Conservation (phyloP, 805 yeast species). For the Wickerhamia fluorescens region DNA sequence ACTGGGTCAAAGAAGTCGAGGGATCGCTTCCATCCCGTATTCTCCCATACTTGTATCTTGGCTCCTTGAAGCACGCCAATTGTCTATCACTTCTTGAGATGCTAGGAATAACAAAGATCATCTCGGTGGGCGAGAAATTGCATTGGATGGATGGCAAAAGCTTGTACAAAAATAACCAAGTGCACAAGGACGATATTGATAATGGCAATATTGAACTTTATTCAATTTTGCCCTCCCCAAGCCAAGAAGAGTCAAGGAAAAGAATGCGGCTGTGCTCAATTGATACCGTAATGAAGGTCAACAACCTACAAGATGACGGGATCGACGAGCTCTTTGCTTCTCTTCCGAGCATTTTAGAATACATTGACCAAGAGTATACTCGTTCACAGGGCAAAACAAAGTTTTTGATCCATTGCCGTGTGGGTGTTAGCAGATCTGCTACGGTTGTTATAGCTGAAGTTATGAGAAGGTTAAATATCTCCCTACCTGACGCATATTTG, state of each 20-base stretch:
- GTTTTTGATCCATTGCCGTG: constrained; percentile 82
- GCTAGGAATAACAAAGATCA: constrained; percentile 65
- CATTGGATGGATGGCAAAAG: constrained; percentile 48
- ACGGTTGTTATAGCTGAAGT: constrained; percentile 94
- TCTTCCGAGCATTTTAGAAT: constrained; percentile 56
- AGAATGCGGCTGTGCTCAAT: constrained; percentile 16
- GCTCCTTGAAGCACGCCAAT: constrained; percentile 78
- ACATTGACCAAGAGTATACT: constrained; percentile 42
- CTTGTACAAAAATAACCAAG: constrained; percentile 19
- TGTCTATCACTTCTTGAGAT: constrained; percentile 53
- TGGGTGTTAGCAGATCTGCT: constrained; percentile 92
- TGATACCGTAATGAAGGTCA: constrained; percentile 51
- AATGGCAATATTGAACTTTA: constrained; percentile 27
- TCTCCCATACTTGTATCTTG: constrained; percentile 76
- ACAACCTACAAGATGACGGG: constrained; percentile 85
- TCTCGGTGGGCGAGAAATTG: constrained; percentile 80
- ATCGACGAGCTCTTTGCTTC: constrained; percentile 65
- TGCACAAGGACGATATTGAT: constrained; percentile 16
- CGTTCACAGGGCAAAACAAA: constrained; percentile 18
- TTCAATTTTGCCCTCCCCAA: constrained; percentile 20
- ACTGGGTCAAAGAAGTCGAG: constrained; percentile 36
- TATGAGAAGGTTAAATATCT: constrained; percentile 65
- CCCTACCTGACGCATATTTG: constrained; percentile 72
- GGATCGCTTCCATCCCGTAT: constrained; percentile 84
- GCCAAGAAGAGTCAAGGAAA: too few species aligned